Conservation (phyloP, 192 early-diverging fungal genomes). For the Dissophora ornata region DNA sequence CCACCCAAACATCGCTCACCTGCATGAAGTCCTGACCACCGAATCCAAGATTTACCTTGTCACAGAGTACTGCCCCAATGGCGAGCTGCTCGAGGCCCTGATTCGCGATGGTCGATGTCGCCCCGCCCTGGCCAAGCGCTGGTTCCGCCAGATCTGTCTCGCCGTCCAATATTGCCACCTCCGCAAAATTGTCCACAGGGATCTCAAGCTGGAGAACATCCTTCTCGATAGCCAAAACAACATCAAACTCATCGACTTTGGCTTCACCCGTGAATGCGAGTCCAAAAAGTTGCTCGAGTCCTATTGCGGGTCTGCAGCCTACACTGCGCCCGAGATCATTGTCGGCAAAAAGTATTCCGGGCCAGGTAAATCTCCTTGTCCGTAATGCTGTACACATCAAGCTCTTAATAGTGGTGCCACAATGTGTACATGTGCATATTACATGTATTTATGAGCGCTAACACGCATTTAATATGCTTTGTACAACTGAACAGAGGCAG, state of each 20-base stretch:
- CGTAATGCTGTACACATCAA: no score
- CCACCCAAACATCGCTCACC: constrained; percentile 82
- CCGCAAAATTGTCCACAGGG: constrained; percentile 68
- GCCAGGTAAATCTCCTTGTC: constrained; percentile 59
- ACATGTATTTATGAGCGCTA: no score
- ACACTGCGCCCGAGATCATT: constrained; percentile 87
- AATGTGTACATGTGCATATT: no score
- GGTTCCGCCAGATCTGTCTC: constrained; percentile 62
- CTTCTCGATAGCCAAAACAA: constrained; percentile 66
- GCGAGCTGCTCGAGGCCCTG: constrained; percentile 69
- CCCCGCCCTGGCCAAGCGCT: constrained; percentile 57
- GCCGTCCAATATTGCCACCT: constrained; percentile 65
- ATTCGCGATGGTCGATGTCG: constrained; percentile 54
- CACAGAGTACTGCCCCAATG: constrained; percentile 81
- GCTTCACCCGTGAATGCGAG: constrained; percentile 70
- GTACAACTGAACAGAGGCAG: constrained; percentile 69
- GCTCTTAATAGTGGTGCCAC: no score
- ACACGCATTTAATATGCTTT: no score
- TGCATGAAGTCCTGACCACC: constrained; percentile 80
- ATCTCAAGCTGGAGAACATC: constrained; percentile 73
- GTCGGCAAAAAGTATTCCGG: constrained; percentile 81
- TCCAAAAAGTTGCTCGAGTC: constrained; percentile 70
- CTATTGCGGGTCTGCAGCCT: constrained; percentile 74
- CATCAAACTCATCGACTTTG: constrained; percentile 75
- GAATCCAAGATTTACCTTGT: constrained; percentile 84